Conservation (phyloP, 2,329 filamentous ascomycete genomes). For the Ophiostoma tasmaniense region DNA sequence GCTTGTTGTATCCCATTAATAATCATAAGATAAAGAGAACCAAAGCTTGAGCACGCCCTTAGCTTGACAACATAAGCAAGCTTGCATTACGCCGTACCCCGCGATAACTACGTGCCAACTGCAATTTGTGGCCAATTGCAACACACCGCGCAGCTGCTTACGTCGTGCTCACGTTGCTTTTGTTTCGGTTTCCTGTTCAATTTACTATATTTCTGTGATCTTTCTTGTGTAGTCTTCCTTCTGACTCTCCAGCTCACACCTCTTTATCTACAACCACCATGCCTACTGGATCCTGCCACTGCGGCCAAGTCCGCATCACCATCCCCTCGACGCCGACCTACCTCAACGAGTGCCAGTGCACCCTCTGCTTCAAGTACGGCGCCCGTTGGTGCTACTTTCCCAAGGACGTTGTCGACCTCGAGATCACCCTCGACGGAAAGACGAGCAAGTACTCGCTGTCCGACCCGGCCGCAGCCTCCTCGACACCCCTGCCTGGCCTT, state of each 20-base stretch:
- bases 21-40: too few relatives aligned
- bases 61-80: neutral
- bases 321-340: slow-evolving; percentile 15
- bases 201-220: neutral
- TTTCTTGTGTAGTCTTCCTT: neutral
- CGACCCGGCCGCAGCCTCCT: slow-evolving; percentile 7
- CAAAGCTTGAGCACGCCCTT: neutral
- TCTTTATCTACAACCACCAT: neutral
- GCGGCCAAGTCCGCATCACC: slow-evolving; percentile 20
- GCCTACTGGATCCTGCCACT: slow-evolving; percentile 20
- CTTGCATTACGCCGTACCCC: neutral
- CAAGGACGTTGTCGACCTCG: neutral
- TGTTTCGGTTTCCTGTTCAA: neutral
- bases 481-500: slow-evolving; percentile 9
- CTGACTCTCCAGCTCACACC: neutral
- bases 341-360: slow-evolving; percentile 23
- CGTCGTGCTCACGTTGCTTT: neutral
- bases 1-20: neutral
- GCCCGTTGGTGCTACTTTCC: slow-evolving; percentile 22
- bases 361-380: slow-evolving; percentile 23
- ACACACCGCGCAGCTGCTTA: neutral
- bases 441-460: neutral
- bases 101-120: neutral
- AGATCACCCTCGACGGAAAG: neutral
- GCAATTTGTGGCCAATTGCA: neutral